A percentile compares a stretch with the other conserved stretches of the same genome.
phyloP scores from a whole-genome alignment of 1,284 basidiomycete genomes.

The Retiboletus flavoniger region DNA sequence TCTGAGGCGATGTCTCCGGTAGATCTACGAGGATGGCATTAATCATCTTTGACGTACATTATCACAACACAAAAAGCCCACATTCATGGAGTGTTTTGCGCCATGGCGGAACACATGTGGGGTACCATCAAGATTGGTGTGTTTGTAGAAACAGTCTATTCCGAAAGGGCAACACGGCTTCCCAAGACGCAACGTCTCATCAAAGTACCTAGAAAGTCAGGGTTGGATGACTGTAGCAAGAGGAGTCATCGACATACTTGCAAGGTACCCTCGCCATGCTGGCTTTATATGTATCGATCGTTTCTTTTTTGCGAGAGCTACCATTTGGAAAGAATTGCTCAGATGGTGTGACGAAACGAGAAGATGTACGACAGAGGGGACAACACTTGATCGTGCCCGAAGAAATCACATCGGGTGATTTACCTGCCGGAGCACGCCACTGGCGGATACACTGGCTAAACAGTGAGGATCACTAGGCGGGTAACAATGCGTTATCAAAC shows the following conservation, averaged over 20 bases:
- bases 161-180: constrained; percentile 70
- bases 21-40: constrained; percentile 19
- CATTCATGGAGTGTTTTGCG: constrained; percentile 52
- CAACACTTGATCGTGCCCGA: constrained; percentile 68
- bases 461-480: constrained; percentile 10
- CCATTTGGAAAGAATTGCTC: constrained; percentile 59
- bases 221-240: background rate
- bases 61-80: constrained; percentile 19
- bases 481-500: constrained; percentile 13
- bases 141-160: constrained; percentile 73
- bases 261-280: constrained; percentile 70
- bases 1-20: constrained; percentile 27
- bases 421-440: constrained; percentile 63
- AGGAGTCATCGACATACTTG: constrained; percentile 42
- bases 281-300: constrained; percentile 58
- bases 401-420: constrained; percentile 47
- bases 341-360: constrained; percentile 68
- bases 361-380: constrained; percentile 65
- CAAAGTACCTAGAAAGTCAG: constrained; percentile 54
- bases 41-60: background rate
- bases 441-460: constrained; percentile 61
- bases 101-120: constrained; percentile 54
- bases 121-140: constrained; percentile 63
- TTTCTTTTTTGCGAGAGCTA: constrained; percentile 49
- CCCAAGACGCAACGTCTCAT: constrained; percentile 42